These are phyloP conservation scores for Penicillium samsonianum DNA, from an alignment of 495 filamentous ascomycete genomes.

Conservation along the genomic window DNA sequence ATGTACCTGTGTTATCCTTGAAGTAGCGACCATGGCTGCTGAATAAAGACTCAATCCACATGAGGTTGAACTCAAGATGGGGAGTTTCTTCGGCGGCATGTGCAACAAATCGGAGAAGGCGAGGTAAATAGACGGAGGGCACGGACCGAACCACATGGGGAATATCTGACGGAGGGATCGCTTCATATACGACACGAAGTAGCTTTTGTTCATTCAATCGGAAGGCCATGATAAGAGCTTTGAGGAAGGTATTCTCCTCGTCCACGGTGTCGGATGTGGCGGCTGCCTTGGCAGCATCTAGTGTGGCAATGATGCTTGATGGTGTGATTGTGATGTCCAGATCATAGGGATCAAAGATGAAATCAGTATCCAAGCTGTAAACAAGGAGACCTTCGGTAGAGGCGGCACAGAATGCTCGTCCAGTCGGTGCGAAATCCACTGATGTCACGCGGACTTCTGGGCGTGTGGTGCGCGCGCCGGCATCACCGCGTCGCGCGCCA, in stretches of 20 bases:
- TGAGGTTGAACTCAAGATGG: conserved; percentile 88
- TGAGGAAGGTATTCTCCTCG: conserved; percentile 75
- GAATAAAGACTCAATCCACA: conserved; percentile 88
- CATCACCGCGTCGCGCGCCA: conserved; percentile 82
- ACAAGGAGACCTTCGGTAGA: conserved; percentile 92
- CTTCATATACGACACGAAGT: conserved; percentile 80
- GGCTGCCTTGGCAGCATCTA: conserved; percentile 52
- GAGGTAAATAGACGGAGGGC: conserved; percentile 81
- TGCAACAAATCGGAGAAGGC: conserved; percentile 81
- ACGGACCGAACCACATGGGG: conserved; percentile 74
- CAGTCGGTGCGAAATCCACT: conserved; percentile 84
- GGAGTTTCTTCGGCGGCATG: conserved; percentile 84
- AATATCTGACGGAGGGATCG: conserved; percentile 74
- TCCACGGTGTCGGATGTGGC: conserved; percentile 31
- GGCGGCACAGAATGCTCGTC: conserved; percentile 89
- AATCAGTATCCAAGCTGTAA: conserved; percentile 79
- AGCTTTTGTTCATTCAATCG: conserved; percentile 80
- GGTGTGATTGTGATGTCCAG: conserved; percentile 91
- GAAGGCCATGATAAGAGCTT: conserved; percentile 95
- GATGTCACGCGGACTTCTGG: conserved; percentile 86
- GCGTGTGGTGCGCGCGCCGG: conserved; percentile 68
- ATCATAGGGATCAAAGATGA: conserved; percentile 91
- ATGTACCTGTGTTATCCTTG: conserved; percentile 71
- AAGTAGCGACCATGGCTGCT: conserved; percentile 80
- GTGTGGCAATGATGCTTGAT: conserved; percentile 69